Conservation (phyloP, 2,329 filamentous ascomycete species). For the Ascochyta rabiei region DNA sequence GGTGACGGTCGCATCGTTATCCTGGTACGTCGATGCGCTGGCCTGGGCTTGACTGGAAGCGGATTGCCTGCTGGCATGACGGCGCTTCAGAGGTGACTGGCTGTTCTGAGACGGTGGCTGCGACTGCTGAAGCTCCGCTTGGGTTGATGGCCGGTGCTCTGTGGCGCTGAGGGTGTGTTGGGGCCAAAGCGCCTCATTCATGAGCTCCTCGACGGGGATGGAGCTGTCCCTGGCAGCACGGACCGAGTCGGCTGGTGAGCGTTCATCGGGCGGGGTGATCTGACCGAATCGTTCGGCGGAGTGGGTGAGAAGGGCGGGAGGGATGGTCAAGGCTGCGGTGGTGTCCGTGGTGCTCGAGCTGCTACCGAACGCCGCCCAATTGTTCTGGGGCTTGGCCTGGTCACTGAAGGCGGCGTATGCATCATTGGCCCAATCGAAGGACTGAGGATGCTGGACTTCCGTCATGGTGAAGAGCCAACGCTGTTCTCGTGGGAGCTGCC, state of each 20-base stretch:
- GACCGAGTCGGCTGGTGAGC: constrained; percentile 32
- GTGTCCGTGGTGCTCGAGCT: constrained; percentile 8
- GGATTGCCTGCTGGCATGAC: constrained; percentile 31
- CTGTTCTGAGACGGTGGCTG: constrained; percentile 13
- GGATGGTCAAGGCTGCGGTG: constrained; percentile 31
- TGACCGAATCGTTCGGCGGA: constrained; percentile 43
- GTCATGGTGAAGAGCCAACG: constrained; percentile 17
- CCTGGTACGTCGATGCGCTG: constrained; percentile 7
- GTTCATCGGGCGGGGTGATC: constrained; percentile 46
- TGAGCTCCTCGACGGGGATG: constrained; percentile 39
- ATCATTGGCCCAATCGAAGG: constrained; percentile 38
- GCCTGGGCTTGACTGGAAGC: constrained; percentile 15
- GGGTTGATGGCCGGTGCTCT: constrained; percentile 1
- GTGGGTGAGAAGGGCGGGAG: constrained; percentile 37
- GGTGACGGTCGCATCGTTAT: constrained; percentile 20
- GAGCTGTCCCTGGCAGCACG: constrained; percentile 26
- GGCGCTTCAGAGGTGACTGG: constrained; percentile 32
- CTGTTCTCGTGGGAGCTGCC: neutral
- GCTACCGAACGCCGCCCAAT: constrained; percentile 31
- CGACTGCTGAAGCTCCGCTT: constrained; percentile 7
- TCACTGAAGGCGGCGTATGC: constrained; percentile 32
- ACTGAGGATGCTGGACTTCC: constrained; percentile 26
- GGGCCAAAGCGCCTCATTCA: constrained; percentile 37
- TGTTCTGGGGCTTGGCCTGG: constrained; percentile 23
- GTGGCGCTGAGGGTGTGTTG: constrained; percentile 11